phyloP scores from a whole-genome alignment of 139 green algal genomes.

The Nannochloris sp. region DNA sequence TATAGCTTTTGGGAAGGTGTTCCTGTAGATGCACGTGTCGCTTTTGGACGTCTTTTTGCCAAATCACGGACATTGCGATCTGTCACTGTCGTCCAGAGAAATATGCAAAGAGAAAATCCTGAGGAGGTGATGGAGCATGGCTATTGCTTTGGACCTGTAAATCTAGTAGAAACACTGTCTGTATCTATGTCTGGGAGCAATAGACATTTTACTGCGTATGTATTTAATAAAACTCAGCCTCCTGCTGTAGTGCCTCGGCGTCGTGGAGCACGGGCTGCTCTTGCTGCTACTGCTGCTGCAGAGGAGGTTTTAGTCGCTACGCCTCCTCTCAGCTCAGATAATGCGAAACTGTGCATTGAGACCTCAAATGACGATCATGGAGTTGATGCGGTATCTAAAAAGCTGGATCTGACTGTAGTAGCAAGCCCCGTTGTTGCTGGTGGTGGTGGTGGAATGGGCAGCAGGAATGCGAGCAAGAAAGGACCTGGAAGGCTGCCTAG shows the following conservation, averaged over 20 bases:
- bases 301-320: background rate
- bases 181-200: conserved; percentile 80
- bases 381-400: background rate
- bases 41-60: conserved; percentile 75
- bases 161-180: conserved; percentile 59
- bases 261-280: background rate
- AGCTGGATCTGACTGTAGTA: background rate
- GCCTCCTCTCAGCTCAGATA: background rate
- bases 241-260: background rate
- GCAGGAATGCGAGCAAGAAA: too few species aligned
- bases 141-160: conserved; percentile 68
- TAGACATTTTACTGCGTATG: conserved; percentile 71
- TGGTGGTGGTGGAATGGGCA: too few species aligned
- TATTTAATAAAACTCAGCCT: conserved; percentile 50
- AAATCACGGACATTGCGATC: conserved; percentile 39
- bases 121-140: conserved; percentile 46
- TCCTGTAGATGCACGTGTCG: conserved; percentile 49
- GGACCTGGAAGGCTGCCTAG: too few species aligned
- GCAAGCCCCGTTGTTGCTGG: too few species aligned
- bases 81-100: conserved; percentile 78
- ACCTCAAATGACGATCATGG: background rate
- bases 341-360: background rate
- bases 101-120: conserved; percentile 45
- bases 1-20: conserved; percentile 96
- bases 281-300: background rate